A percentile compares a stretch with the other conserved stretches of the same genome.
These are phyloP conservation scores for Leptodontidium sp. DNA, from an alignment of 2,329 filamentous ascomycete genomes.

Conservation along the genomic window DNA sequence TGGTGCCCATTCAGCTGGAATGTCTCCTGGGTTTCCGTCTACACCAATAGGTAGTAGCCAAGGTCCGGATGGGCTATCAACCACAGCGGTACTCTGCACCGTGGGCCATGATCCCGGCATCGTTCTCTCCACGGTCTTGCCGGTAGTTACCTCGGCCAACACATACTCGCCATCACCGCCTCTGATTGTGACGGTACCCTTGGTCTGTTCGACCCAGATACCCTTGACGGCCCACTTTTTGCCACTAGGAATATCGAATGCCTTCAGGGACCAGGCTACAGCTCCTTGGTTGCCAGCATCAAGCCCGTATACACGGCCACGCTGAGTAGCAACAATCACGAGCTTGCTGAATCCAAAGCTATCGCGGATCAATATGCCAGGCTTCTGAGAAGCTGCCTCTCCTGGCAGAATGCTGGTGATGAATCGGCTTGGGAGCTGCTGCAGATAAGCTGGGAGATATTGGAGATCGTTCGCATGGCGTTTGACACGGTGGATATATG, in stretches of 20 bases:
- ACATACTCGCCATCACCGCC: slow-evolving; percentile 66
- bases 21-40: slow-evolving; percentile 57
- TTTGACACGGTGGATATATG: slow-evolving; percentile 87
- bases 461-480: slow-evolving; percentile 83
- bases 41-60: slow-evolving; percentile 62
- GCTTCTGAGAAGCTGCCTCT: slow-evolving; percentile 56
- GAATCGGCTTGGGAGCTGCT: slow-evolving; percentile 72
- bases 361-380: slow-evolving; percentile 66
- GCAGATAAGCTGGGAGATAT: slow-evolving; percentile 77
- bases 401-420: slow-evolving; percentile 65
- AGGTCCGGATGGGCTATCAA: slow-evolving; percentile 60
- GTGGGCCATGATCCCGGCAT: slow-evolving; percentile 50
- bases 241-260: slow-evolving; percentile 62
- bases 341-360: slow-evolving; percentile 91
- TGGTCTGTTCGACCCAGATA: slow-evolving; percentile 67
- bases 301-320: slow-evolving; percentile 81
- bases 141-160: slow-evolving; percentile 61
- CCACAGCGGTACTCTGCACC: slow-evolving; percentile 58
- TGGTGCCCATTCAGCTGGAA: slow-evolving; percentile 57
- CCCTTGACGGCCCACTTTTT: slow-evolving; percentile 72
- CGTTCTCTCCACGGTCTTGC: slow-evolving; percentile 56
- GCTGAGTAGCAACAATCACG: slow-evolving; percentile 79
- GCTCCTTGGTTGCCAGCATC: slow-evolving; percentile 78
- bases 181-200: slow-evolving; percentile 52
- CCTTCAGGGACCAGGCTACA: slow-evolving; percentile 78